phyloP scores from a whole-genome alignment of 169 alveolate species.

The Eimeria necatrix region DNA sequence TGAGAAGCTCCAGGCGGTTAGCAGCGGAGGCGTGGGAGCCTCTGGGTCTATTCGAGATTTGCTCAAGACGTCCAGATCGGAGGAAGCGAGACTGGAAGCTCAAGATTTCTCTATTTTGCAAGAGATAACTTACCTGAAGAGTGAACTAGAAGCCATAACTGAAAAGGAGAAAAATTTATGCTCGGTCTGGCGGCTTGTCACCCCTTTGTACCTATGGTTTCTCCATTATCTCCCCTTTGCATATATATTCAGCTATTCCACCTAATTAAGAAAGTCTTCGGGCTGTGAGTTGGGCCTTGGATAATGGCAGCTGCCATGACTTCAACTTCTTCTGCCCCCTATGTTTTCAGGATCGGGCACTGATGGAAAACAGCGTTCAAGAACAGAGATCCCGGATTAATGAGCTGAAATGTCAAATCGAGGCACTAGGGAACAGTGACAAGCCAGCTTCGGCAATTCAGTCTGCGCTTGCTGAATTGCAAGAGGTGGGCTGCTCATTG shows the following conservation, averaged over 20 bases:
- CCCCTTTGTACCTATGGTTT: background rate
- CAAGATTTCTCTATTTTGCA: slow-evolving; percentile 22
- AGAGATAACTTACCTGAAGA: background rate
- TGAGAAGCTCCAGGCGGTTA: slow-evolving; percentile 43
- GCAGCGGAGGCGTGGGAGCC: slow-evolving; percentile 63
- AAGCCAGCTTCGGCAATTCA: background rate
- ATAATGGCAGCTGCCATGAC: too few relatives aligned
- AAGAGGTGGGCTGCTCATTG: slow-evolving; percentile 1
- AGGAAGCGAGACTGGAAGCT: slow-evolving; percentile 26
- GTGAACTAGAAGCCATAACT: slow-evolving; percentile 3
- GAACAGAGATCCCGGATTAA: slow-evolving; percentile 6
- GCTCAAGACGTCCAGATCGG: slow-evolving; percentile 20
- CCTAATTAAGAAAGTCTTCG: too few relatives aligned
- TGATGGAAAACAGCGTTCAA: background rate
- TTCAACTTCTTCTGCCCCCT: background rate
- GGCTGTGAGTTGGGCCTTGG: too few relatives aligned
- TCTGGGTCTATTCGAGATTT: slow-evolving; percentile 32
- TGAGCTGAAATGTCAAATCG: background rate
- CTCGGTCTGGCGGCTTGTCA: background rate
- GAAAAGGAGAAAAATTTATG: slow-evolving; percentile 2
- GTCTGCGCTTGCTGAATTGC: background rate
- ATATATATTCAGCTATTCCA: too few relatives aligned
- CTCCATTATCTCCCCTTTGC: background rate
- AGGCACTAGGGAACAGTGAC: slow-evolving; percentile 10
- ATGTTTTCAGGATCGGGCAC: slow-evolving; percentile 3